phyloP scores from a whole-genome alignment of 225 moss, liverwort and hornwort species.

The Straminergon stramineum region DNA sequence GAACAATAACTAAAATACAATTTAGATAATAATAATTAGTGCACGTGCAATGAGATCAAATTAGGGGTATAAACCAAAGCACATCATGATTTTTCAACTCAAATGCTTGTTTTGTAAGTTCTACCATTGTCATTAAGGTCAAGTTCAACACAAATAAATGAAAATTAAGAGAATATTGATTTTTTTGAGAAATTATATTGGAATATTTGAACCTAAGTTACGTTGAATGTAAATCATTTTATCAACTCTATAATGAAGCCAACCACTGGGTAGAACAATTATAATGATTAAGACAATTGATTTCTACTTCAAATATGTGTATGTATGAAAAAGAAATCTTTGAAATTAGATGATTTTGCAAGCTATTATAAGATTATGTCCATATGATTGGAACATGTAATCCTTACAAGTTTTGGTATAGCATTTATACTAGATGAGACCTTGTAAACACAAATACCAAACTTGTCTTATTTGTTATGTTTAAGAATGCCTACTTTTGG shows the following conservation, averaged over 20 bases:
- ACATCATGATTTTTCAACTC: not conserved
- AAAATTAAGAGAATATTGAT: not conserved
- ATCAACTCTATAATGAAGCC: not conserved
- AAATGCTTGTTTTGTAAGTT: not conserved
- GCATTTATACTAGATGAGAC: not conserved
- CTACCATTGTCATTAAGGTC: fast-evolving
- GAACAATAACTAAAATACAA: not conserved
- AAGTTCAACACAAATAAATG: not conserved
- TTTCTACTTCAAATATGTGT: not conserved
- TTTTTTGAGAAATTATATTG: too few relatives aligned
- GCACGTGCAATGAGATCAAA: not conserved
- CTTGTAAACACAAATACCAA: not conserved
- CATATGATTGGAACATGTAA: not conserved
- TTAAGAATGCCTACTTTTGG: not conserved
- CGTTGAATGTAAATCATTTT: not conserved
- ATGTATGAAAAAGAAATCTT: too few relatives aligned
- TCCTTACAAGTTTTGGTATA: not conserved
- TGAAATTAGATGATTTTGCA: not conserved
- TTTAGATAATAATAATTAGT: not conserved
- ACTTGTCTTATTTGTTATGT: not conserved
- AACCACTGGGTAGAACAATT: not conserved
- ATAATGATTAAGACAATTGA: not conserved
- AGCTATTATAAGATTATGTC: not conserved
- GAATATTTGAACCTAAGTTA: not conserved
- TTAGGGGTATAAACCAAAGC: not conserved